Base-by-base conservation (phyloP, 2,329 filamentous ascomycete genomes). In the Blumeriella jaapii region DNA sequence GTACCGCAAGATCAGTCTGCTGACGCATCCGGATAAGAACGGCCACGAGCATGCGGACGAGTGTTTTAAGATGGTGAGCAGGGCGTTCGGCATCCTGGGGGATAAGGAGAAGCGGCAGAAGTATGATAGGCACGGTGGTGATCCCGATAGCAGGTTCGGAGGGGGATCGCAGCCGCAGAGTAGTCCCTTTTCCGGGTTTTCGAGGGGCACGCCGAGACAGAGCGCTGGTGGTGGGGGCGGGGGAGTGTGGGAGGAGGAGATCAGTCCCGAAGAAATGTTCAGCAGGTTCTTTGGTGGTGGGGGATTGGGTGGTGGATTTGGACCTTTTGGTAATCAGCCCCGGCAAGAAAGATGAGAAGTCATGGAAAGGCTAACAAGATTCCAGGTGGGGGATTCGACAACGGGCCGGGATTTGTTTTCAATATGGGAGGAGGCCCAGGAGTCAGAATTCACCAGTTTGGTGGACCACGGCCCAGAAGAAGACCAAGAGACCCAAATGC, bases 1-100 rank as follows among this genome's bases (percentile, higher is more conserved):
- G 5, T 98, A 98, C 63, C 75, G 89, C 55, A 96, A 94, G 63
- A 71, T 93, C 57, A 91, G 82, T 56, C 65, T 98, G 53, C 69
- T 96, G 55, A 98, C 91, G 40, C 91, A 98, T 67, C 91, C 91
- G 45, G 91, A 98, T 67, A 98, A 98, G 68, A 98, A 98, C 68
- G 87, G 87, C 32, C 87, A 95, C 58, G 79, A 89, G 23, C 77
- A 93, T 41, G 89, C 91, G 36, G 91, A 95, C 58, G 91, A 98
- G 64, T 91, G 91, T 19, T 98, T 98, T 66, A 98, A 98, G 67
- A 82, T 95, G 82, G 86, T 98, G 15, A 82, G 84, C 53, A 73
- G 85, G 51, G 91, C 91, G 11, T 98, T 98, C 58, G 82, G 93
- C 50, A 76, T 96, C 34, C 67, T 98, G 31, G 89, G 85, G 42